phyloP scores from a whole-genome alignment of 345 rosid species.

The Brassica napus region DNA sequence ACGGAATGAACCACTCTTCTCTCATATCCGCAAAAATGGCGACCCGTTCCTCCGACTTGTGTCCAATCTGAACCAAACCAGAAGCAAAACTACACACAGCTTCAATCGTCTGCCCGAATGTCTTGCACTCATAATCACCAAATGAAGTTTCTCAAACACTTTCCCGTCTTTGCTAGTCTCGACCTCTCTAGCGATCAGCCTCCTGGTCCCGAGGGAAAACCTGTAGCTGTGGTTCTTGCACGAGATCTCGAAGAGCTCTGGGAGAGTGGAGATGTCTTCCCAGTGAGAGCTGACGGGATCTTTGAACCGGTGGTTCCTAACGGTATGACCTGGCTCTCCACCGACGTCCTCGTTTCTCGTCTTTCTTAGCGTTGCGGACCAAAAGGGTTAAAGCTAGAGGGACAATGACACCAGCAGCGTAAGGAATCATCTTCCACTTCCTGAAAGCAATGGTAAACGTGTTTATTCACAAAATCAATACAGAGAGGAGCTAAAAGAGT shows the following conservation, averaged over 20 bases:
- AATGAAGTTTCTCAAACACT: slow-evolving; percentile 88
- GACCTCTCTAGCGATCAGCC: slow-evolving; percentile 62
- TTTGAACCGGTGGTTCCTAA: slow-evolving; percentile 60
- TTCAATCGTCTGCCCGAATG: slow-evolving; percentile 62
- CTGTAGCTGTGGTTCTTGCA: slow-evolving; percentile 60
- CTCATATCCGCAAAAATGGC: slow-evolving; percentile 95
- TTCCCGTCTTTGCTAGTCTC: slow-evolving; percentile 65
- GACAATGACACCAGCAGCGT: slow-evolving; percentile 64
- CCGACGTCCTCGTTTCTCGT: slow-evolving; percentile 83
- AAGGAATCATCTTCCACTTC: slow-evolving; percentile 50
- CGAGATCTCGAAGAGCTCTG: slow-evolving; percentile 82
- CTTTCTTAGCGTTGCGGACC: slow-evolving; percentile 55
- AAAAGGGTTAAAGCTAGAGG: slow-evolving; percentile 75
- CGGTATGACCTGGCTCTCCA: slow-evolving; percentile 77
- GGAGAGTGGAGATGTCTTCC: slow-evolving; percentile 78
- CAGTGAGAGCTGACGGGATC: slow-evolving; percentile 50
- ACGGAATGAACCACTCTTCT: slow-evolving; percentile 91
- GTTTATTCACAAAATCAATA: background rate
- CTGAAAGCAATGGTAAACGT: background rate
- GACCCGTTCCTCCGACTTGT: slow-evolving; percentile 68
- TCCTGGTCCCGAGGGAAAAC: slow-evolving; percentile 74
- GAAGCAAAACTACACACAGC: slow-evolving; percentile 74
- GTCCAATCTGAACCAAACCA: slow-evolving; percentile 79
- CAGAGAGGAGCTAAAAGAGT: background rate
- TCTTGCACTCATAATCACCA: slow-evolving; percentile 87